A percentile compares a stretch with the other conserved stretches of the same genome.
Evolutionary conservation across 1,284 basidiomycete species (phyloP).

Genomic region (Abortiporus biennis): DNA sequence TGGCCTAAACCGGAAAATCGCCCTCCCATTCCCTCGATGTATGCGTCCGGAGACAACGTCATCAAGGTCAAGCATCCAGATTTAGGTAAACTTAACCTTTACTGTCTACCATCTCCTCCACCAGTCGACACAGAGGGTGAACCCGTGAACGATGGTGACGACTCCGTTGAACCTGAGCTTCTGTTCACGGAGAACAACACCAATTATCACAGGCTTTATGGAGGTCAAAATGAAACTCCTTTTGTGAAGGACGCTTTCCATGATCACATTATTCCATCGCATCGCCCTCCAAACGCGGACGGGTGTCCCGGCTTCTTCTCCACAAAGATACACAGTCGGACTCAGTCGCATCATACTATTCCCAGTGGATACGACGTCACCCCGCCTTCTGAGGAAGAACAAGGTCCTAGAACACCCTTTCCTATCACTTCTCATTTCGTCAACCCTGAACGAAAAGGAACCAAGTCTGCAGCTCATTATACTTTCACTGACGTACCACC

Average conservation of each 20-base stretch:
- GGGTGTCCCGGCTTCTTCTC: slow-evolving; percentile 31
- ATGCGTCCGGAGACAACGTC: slow-evolving; percentile 54
- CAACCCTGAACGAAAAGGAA: slow-evolving; percentile 85
- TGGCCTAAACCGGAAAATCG: slow-evolving; percentile 70
- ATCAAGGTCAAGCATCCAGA: slow-evolving; percentile 73
- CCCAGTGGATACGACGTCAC: slow-evolving; percentile 21
- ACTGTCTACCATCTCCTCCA: slow-evolving; percentile 89
- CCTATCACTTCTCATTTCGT: slow-evolving; percentile 56
- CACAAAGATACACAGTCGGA: slow-evolving; percentile 43
- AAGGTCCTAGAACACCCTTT: slow-evolving; percentile 53
- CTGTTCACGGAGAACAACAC: slow-evolving; percentile 97
- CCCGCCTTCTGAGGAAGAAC: slow-evolving; percentile 25
- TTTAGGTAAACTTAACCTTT: slow-evolving; percentile 75
- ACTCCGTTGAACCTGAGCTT: slow-evolving; percentile 73
- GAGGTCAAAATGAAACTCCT: slow-evolving; percentile 74
- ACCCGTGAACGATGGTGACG: slow-evolving; percentile 56
- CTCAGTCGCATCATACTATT: slow-evolving; percentile 38
- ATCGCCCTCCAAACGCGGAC: slow-evolving; percentile 51
- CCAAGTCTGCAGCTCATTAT: slow-evolving; percentile 93
- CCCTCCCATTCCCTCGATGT: slow-evolving; percentile 72
- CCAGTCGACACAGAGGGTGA: slow-evolving; percentile 70
- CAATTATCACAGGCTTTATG: slow-evolving; percentile 90
- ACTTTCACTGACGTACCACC: slow-evolving; percentile 83
- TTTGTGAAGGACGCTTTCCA: slow-evolving; percentile 99
- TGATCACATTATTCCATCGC: slow-evolving; percentile 87